Conservation (phyloP, 768 basidiomycete species). For the Russula foetens region DNA sequence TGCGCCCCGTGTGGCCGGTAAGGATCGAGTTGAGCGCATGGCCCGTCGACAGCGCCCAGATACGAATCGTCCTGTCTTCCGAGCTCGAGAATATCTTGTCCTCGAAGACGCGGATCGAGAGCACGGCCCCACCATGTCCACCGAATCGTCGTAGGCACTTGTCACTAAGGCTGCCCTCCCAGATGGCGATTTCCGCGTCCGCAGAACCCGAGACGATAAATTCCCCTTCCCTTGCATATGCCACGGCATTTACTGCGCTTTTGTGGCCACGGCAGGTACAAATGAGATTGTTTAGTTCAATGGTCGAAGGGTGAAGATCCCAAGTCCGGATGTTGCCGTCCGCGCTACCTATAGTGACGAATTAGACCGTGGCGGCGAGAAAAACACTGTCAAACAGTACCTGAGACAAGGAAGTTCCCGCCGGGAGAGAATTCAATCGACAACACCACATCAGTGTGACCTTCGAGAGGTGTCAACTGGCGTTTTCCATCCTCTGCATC, state of each 20-base stretch:
- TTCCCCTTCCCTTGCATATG: not conserved
- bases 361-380: not conserved
- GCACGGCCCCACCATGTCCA: not conserved
- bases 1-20: conserved; percentile 23
- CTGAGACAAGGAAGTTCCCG: conserved; percentile 5
- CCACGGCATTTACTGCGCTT: conserved; percentile 1
- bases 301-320: not conserved
- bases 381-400: not conserved
- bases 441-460: not conserved
- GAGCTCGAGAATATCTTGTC: conserved; percentile 10
- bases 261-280: conserved; percentile 20
- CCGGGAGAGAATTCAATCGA: conserved; percentile 1
- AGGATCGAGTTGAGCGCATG: conserved; percentile 18
- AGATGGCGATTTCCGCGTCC: not conserved
- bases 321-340: conserved; percentile 1
- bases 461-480: not conserved
- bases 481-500: conserved; percentile 1
- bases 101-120: not conserved
- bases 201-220: conserved; percentile 9
- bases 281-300: not conserved
- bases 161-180: not conserved
- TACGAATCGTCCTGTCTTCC: conserved; percentile 9
- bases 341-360: not conserved
- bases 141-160: not conserved
- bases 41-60: conserved; percentile 5